phyloP scores from a whole-genome alignment of 805 yeast genomes.

The Isabelozyma rhagii region DNA sequence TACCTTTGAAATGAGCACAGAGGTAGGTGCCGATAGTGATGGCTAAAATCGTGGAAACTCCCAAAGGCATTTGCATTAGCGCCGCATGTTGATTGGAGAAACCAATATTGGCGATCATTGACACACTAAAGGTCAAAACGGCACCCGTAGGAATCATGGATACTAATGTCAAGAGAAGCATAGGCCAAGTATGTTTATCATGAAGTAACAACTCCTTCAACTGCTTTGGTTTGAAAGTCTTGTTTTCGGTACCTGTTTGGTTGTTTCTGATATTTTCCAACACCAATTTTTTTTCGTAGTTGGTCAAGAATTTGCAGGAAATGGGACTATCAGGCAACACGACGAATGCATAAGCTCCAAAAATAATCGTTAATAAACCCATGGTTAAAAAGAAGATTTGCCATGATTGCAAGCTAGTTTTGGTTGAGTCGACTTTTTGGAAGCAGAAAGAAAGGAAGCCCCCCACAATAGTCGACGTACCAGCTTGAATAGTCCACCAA shows the following conservation, averaged over 20 bases:
- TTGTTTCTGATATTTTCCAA: constrained; percentile 45
- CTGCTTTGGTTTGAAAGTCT: constrained; percentile 43
- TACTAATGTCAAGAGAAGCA: constrained; percentile 42
- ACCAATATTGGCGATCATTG: constrained; percentile 52
- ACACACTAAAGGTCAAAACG: constrained; percentile 50
- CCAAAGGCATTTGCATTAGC: constrained; percentile 55
- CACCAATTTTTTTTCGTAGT: constrained; percentile 38
- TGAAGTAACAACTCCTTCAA: constrained; percentile 42
- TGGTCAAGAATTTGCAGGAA: constrained; percentile 32
- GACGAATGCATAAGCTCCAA: constrained; percentile 44
- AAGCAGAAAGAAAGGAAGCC: constrained; percentile 47
- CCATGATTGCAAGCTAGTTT: constrained; percentile 47
- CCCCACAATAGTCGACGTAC: constrained; percentile 52
- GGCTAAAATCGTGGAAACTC: constrained; percentile 42
- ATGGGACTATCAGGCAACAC: constrained; percentile 50
- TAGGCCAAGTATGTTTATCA: constrained; percentile 51
- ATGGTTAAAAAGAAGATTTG: constrained; percentile 57
- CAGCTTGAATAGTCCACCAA: constrained; percentile 57
- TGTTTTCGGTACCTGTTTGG: constrained; percentile 52
- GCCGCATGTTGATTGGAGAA: constrained; percentile 44
- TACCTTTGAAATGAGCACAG: constrained; percentile 17
- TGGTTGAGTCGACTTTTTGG: constrained; percentile 41
- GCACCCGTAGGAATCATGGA: constrained; percentile 52
- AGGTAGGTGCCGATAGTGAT: constrained; percentile 29
- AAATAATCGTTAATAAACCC: constrained; percentile 50